Evolutionary conservation across 495 filamentous ascomycete species (phyloP).

Genomic region (Opeltia flavorubescens): DNA sequence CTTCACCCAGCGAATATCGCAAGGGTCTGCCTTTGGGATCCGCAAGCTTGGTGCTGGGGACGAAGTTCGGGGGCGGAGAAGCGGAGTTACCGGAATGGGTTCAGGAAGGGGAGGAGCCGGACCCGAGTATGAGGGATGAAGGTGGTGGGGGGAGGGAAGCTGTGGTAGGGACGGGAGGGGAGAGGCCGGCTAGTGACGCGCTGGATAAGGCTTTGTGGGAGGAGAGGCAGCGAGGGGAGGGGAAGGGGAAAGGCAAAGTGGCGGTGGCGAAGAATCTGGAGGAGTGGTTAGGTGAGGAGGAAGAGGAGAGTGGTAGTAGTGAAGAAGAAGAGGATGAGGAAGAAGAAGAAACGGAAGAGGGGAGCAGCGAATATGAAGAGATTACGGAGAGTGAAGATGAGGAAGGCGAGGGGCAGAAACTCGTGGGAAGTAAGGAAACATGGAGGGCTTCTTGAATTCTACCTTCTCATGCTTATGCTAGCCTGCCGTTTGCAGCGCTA

Average conservation of each 20-base stretch:
- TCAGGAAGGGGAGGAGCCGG: slow-evolving; percentile 61
- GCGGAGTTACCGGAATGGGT: slow-evolving; percentile 76
- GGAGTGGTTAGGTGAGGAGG: slow-evolving; percentile 73
- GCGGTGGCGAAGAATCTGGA: slow-evolving; percentile 54
- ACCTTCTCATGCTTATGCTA: background rate
- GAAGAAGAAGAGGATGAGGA: slow-evolving; percentile 33
- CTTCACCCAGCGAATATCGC: slow-evolving; percentile 68
- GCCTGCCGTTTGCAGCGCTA: no score
- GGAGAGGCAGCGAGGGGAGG: slow-evolving; percentile 17
- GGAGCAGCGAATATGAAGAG: slow-evolving; percentile 1
- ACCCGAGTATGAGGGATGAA: slow-evolving; percentile 50
- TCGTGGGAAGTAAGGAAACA: slow-evolving; percentile 17
- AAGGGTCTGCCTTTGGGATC: slow-evolving; percentile 67
- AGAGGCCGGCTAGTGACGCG: slow-evolving; percentile 46
- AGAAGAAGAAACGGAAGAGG: slow-evolving; percentile 33
- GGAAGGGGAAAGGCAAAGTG: slow-evolving; percentile 21
- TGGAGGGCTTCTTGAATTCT: slow-evolving; percentile 11
- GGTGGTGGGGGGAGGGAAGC: slow-evolving; percentile 5
- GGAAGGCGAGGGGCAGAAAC: slow-evolving; percentile 26
- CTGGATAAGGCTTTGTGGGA: slow-evolving; percentile 37
- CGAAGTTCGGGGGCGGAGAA: slow-evolving; percentile 61
- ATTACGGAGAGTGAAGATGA: slow-evolving; percentile 29
- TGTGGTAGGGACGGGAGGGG: slow-evolving; percentile 12
- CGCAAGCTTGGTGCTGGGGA: slow-evolving; percentile 66
- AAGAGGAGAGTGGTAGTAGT: slow-evolving; percentile 25